These are phyloP conservation scores for Globisporangium iwayamae DNA, from an alignment of 352 stramenopile genomes.

Conservation along the genomic window DNA sequence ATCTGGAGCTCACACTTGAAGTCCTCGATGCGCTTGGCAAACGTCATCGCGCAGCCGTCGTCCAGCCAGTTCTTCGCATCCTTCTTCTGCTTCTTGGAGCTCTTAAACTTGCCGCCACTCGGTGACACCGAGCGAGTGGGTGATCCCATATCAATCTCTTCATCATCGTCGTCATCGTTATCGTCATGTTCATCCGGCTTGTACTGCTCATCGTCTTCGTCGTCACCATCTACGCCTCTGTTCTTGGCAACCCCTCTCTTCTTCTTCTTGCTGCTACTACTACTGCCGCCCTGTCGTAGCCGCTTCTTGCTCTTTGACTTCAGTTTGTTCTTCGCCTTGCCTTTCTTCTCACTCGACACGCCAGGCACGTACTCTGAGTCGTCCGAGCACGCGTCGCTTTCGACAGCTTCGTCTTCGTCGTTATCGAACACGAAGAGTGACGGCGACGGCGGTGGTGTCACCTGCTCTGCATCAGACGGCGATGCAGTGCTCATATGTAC, in stretches of 20 bases:
- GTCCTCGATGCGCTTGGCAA: constrained; percentile 24
- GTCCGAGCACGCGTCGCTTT: constrained; percentile 10
- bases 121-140: not conserved
- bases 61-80: constrained; percentile 31
- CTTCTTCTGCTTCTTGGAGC: constrained; percentile 17
- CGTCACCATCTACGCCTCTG: not conserved
- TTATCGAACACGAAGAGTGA: not conserved
- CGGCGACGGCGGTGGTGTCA: constrained; percentile 16
- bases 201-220: constrained; percentile 13
- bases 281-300: constrained; percentile 4
- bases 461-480: not conserved
- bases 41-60: constrained; percentile 29
- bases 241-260: not conserved
- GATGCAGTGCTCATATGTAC: not conserved
- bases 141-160: not conserved
- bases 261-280: constrained; percentile 7
- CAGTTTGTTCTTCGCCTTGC: not conserved
- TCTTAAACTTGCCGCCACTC: constrained; percentile 8
- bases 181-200: not conserved
- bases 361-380: constrained; percentile 13
- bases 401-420: not conserved
- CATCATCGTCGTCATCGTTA: not conserved
- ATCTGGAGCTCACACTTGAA: constrained; percentile 26
- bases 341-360: constrained; percentile 1
- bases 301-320: constrained; percentile 11